These are phyloP conservation scores for Sporormia fimetaria DNA, from an alignment of 495 filamentous ascomycete species.

Conservation along the genomic window DNA sequence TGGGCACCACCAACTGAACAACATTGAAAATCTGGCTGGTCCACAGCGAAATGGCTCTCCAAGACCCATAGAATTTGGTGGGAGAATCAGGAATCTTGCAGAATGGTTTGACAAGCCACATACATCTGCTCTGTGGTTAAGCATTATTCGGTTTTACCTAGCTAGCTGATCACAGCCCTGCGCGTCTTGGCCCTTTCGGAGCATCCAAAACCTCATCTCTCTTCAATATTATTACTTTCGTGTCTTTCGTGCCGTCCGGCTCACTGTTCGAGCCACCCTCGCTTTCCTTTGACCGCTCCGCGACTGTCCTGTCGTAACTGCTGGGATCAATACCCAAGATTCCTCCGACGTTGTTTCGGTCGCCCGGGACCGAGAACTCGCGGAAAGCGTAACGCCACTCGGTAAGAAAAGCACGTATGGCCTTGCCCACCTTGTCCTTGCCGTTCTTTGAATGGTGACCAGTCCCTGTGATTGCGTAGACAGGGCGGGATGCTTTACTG, in stretches of 20 bases:
- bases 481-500: constrained; percentile 42
- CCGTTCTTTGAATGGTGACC: constrained; percentile 97
- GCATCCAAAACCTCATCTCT: constrained; percentile 23
- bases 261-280: constrained; percentile 36
- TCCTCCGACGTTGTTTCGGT: constrained; percentile 79
- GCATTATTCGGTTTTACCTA: constrained; percentile 17
- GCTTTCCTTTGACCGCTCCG: constrained; percentile 35
- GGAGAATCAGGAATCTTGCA: no score
- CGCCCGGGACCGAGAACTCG: constrained; percentile 91
- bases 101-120: neutral
- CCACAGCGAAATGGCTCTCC: no score
- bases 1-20: no score
- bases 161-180: constrained; percentile 4
- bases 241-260: constrained; percentile 37
- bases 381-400: constrained; percentile 94
- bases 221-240: constrained; percentile 33
- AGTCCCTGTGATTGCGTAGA: constrained; percentile 94
- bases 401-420: constrained; percentile 77
- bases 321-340: constrained; percentile 88
- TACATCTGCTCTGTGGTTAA: neutral
- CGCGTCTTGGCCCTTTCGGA: constrained; percentile 22
- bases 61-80: no score
- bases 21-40: no score
- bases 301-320: constrained; percentile 54
- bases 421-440: constrained; percentile 97